Percentiles rank a stretch among this genome's conserved stretches.
phyloP scores from a whole-genome alignment of 805 yeast species.

The Zygosaccharomyces lentus region DNA sequence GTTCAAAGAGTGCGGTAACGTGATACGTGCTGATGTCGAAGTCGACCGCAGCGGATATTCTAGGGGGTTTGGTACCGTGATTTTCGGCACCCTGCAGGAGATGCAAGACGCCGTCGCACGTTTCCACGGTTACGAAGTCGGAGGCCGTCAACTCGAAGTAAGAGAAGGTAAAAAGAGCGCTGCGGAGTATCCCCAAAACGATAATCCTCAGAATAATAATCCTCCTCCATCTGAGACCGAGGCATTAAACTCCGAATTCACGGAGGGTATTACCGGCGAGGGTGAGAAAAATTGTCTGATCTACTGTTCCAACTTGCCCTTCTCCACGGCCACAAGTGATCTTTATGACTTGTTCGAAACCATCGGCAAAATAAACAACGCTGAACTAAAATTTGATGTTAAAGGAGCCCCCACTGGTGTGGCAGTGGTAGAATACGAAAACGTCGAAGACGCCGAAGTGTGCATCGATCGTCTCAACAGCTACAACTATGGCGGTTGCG shows the following conservation, averaged over 20 bases:
- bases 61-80: slow-evolving; percentile 81
- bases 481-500: slow-evolving; percentile 82
- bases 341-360: slow-evolving; percentile 81
- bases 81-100: slow-evolving; percentile 59
- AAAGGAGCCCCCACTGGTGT: slow-evolving; percentile 70
- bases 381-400: slow-evolving; percentile 64
- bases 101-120: slow-evolving; percentile 67
- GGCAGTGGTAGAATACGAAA: slow-evolving; percentile 79
- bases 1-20: slow-evolving; percentile 69
- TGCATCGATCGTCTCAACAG: slow-evolving; percentile 73
- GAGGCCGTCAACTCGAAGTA: slow-evolving; percentile 76
- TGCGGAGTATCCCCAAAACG: slow-evolving; percentile 12
- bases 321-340: slow-evolving; percentile 82
- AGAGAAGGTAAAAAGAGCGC: slow-evolving; percentile 53
- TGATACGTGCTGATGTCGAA: slow-evolving; percentile 77
- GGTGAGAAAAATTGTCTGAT: slow-evolving; percentile 60
- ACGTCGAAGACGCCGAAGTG: slow-evolving; percentile 60
- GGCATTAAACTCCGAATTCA: slow-evolving; percentile 44
- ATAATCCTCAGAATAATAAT: too few species aligned
- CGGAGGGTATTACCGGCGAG: slow-evolving; percentile 58
- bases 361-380: slow-evolving; percentile 67
- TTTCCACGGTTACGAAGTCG: slow-evolving; percentile 64
- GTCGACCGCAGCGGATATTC: slow-evolving; percentile 67
- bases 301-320: slow-evolving; percentile 77
- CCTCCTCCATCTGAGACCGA: slow-evolving; percentile 34